Base-by-base conservation (phyloP, 2,329 filamentous ascomycete genomes). In the Sporothrix dimorphospora region DNA sequence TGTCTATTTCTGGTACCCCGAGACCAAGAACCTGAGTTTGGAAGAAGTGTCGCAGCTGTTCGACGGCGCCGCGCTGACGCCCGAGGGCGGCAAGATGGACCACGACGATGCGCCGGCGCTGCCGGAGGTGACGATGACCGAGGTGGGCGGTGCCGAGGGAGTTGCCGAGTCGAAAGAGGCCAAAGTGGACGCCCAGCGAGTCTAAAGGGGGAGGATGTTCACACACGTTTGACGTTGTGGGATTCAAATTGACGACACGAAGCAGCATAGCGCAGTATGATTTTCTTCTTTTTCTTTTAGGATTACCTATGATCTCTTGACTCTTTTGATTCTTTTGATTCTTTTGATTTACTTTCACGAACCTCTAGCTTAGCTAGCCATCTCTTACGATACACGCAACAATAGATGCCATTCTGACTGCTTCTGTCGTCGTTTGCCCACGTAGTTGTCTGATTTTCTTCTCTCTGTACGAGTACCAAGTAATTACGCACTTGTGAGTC, bases 31-130 rank as follows among this genome's bases (percentile, higher is more conserved):
- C 38, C 49, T 70, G 16, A 67, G 38, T 30, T 59, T 73, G 16
- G 72, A 73, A 40, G 72, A 73, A 47, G 70, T 70, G 79, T 90
- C 92, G 76, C 84, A 87, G 72, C 89, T 92, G 72, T 80, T 80
- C 57, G 79, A 75, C 38, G 74, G 71, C 14, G 34, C 40, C 4
- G 59, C 38, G 21, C 49, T 27, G 47, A 42, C 61, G 24, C 21
- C 40, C 5, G 45, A 19, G 4, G 19, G 55, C 24, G 38, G 49
- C 59, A 65, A 66, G 45, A 38, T 57, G 38, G 40, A 47, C 5
- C 38, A 71, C 11, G 59, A 66, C 7, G 63, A 34, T 14, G 42
- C 24, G 16, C 21, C 16, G 7, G 24, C 12, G 42, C 14, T 6
- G 19, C 14, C 63, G 8, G 42, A 49, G 11, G 38, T 21, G 21